These are phyloP conservation scores for Galerina sulciceps DNA, from an alignment of 768 basidiomycete genomes.

Conservation along the genomic window DNA sequence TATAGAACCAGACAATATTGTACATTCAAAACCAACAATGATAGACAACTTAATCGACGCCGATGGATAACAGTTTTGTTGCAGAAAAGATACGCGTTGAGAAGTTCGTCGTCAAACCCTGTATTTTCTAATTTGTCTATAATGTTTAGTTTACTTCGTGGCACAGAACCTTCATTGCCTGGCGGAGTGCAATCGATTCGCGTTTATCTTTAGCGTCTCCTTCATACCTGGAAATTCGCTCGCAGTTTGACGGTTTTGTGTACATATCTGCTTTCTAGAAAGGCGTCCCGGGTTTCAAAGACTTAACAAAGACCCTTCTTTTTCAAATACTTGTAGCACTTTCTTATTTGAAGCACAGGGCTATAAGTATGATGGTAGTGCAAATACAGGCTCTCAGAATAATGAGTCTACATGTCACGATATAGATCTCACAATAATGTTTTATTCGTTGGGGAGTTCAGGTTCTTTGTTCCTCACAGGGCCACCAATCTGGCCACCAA, in stretches of 20 bases:
- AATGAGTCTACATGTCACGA: too few species aligned
- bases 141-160: too few species aligned
- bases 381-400: too few species aligned
- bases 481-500: slow-evolving; percentile 77
- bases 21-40: slow-evolving; percentile 1
- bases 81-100: slow-evolving; percentile 15
- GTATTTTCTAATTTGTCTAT: background rate
- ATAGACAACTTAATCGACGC: slow-evolving; percentile 14
- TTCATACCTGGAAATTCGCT: too few species aligned
- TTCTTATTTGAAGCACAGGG: too few species aligned
- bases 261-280: background rate
- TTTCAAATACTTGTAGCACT: background rate
- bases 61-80: slow-evolving; percentile 9
- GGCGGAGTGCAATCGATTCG: too few species aligned
- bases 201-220: too few species aligned
- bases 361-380: too few species aligned
- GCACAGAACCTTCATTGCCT: too few species aligned
- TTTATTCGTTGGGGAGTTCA: background rate
- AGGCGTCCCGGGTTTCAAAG: background rate
- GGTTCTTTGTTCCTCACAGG: slow-evolving; percentile 32
- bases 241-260: background rate
- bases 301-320: background rate
- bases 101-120: background rate
- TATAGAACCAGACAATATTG: slow-evolving; percentile 14
- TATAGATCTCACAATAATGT: too few species aligned